Percentiles rank a stretch among this genome's conserved stretches.
Evolutionary conservation across 352 stramenopile species (phyloP).

Genomic region (Thraustochytrium sp.): DNA sequence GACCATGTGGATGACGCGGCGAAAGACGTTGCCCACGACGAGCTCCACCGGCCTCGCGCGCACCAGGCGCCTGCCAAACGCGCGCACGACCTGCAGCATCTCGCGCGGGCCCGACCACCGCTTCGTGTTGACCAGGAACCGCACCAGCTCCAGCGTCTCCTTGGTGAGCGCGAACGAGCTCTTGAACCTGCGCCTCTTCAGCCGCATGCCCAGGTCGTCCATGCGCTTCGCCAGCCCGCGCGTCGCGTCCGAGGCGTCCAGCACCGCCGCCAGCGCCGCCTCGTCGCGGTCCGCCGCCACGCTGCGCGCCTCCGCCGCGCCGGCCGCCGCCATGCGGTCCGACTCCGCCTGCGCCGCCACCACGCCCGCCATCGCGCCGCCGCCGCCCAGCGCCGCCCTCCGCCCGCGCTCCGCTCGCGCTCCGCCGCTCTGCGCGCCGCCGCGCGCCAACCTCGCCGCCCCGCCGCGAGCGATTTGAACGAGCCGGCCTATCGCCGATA

Average conservation of each 20-base stretch:
- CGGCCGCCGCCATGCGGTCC: not conserved
- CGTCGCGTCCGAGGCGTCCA: not conserved
- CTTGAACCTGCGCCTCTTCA: slow-evolving; percentile 35
- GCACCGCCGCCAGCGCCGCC: not conserved
- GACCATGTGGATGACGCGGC: slow-evolving; percentile 77
- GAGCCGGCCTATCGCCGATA: too few relatives aligned
- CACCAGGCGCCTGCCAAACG: slow-evolving; percentile 20
- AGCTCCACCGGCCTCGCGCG: slow-evolving; percentile 57
- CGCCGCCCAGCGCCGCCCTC: too few relatives aligned
- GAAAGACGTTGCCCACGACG: slow-evolving; percentile 76
- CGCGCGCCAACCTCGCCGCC: not conserved
- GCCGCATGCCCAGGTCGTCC: slow-evolving; percentile 7
- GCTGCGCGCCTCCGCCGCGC: not conserved
- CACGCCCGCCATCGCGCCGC: not conserved
- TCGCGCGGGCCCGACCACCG: slow-evolving; percentile 6
- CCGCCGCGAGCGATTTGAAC: not conserved
- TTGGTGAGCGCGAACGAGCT: not conserved
- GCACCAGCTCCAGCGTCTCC: slow-evolving; percentile 7
- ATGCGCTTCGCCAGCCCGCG: not conserved
- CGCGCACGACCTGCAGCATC: slow-evolving; percentile 28
- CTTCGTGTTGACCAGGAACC: not conserved
- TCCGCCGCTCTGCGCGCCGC: too few relatives aligned
- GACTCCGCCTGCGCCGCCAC: not conserved
- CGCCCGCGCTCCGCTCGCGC: not conserved
- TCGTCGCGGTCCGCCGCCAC: not conserved